A percentile compares a stretch with the other conserved stretches of the same genome.
Evolutionary conservation across 352 stramenopile genomes (phyloP).

Genomic region (Pythium vanterpoolii): DNA sequence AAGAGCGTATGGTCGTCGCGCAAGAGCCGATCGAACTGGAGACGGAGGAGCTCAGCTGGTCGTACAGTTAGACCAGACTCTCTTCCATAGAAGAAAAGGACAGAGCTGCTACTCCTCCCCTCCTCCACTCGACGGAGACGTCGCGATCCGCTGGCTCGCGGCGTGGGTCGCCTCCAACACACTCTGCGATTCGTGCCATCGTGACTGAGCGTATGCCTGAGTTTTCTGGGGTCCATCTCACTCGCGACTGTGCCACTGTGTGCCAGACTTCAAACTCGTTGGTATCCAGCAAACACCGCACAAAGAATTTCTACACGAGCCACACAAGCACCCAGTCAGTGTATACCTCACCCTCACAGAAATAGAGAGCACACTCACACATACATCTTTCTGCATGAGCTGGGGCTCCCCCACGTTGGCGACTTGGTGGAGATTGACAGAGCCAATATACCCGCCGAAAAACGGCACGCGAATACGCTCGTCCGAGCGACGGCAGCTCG

Average conservation of each 20-base stretch:
- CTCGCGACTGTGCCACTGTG: conserved; percentile 69
- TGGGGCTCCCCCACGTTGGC: conserved; percentile 59
- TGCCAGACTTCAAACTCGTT: conserved; percentile 86
- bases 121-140: conserved; percentile 3
- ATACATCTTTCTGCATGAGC: conserved; percentile 47
- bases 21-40: conserved; percentile 82
- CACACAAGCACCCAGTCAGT: conserved; percentile 3
- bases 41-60: conserved; percentile 74
- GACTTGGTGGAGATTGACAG: conserved; percentile 59
- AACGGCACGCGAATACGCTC: conserved; percentile 84
- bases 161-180: conserved; percentile 12
- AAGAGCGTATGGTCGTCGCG: conserved; percentile 84
- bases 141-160: neutral
- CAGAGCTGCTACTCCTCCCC: neutral
- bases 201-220: neutral
- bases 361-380: too few species aligned
- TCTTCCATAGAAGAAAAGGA: neutral
- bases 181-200: conserved; percentile 6
- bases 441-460: conserved; percentile 75
- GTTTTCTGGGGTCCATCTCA: conserved; percentile 4
- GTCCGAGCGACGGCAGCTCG: conserved; percentile 66
- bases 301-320: conserved; percentile 57
- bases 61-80: conserved; percentile 63
- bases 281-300: conserved; percentile 80
- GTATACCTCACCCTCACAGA: too few species aligned